Base-by-base conservation (phyloP, 169 alveolate species). In the Theileria equi region DNA sequence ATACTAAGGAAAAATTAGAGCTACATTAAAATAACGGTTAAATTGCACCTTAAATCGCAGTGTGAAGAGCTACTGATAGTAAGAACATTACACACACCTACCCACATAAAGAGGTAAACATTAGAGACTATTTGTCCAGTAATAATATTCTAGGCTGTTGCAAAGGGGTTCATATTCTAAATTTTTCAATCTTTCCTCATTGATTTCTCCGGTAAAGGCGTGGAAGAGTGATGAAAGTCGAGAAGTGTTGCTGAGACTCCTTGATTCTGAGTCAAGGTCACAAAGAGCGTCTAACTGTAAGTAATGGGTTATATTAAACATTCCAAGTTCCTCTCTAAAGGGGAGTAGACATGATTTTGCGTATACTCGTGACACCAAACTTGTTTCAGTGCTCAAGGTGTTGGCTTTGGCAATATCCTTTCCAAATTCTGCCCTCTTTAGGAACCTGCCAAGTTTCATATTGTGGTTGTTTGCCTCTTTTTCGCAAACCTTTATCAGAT, bases 171-270 rank as follows among this genome's bases (percentile, higher is more conserved):
- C 36, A 59, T 64, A 59, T 60, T 58, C 65, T 11, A 74, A 29
- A 34, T 74, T 74, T 43, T 63, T 21, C 35, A 64, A 49, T 26
- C 44, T 54, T 16, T 31, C 43, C 36, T 49, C 34, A 17, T 64
- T 29, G 17, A 58, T 31, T 4, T 40, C 21, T 1, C 79, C 84
- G n/a, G 34, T 64, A 38, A 29, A 74, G 17, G 65, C 19, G 64
- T 49, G 16, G 44, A 64, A 64, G 1, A 64, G 80, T 11, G 69
- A 35, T 8, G 84, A 74, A 43, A 74, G 71, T 3, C 79, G 52
- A 10, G 71, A 55, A 8, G 17, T 5, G 2, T 10, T 3, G 4
- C 43, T 21, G 31, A 45, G 31, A n/a, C 43, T 28, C 6, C 19
- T 35, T 3, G 57, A 40, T 10, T n/a, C 59, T 8, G 10, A 11